Evolutionary conservation across 2,329 filamentous ascomycete species (phyloP), one percentile per base, ranked within the genome.

Genomic region (Arthroderma sp.): DNA sequence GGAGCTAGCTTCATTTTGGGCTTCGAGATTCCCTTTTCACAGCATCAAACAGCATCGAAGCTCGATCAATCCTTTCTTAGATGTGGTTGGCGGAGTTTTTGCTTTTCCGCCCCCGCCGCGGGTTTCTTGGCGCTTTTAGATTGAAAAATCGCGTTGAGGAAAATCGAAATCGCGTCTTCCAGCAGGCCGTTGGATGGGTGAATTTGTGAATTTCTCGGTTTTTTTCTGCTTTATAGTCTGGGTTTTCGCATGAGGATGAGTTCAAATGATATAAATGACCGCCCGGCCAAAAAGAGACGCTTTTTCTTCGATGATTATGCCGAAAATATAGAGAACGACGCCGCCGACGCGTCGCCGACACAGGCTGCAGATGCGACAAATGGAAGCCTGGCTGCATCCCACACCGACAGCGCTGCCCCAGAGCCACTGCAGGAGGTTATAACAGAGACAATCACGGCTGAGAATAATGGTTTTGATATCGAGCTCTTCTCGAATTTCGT

Each of bases 221-320:
- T 22, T 22, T 22, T 22, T 22, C 15, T 22, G 15, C 15, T 22
- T 22, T 22, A 22, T 3, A 1, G 15, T 22, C 15, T 22, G 15
- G 15, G 1, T 22, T 22, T 22, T 22, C 2, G 15, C 15, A 11
- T 34, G 32, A 34, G 8, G 11, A 34, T 34, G 32, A 34, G 11
- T 34, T 34, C 8, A 9, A 34, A 34, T 34, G 11, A 34, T 34
- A 34, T 34, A 34, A 9, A 34, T 34, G 8, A 75, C 38, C 64
- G 73, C 15, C 78, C 77, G 4, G 59, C 62, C 27, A 82, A 82
- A 61, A 79, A 78, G 61, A 68, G 74, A 49, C 72, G 77, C 29
- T 80, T 80, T 62, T 81, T 82, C 52, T 66, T 70, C 10, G 74
- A 78, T 38, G 69, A 73, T 29, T 42, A 36, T 6, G n/a, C 11